Evolutionary conservation across 2,329 filamentous ascomycete genomes (phyloP).

Genomic region (Fusarium papillatum): DNA sequence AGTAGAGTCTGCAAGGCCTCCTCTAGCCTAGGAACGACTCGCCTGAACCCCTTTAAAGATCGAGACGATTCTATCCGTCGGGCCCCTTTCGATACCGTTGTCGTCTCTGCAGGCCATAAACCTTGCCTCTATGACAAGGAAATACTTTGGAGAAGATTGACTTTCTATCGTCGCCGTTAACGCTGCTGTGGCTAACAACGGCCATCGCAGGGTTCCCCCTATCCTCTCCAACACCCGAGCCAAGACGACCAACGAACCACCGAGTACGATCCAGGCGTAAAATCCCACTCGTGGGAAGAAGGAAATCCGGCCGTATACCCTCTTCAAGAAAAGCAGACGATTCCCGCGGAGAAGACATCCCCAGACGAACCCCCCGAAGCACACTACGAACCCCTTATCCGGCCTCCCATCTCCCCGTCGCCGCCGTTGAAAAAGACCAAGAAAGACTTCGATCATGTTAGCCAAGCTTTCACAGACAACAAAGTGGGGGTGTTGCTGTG

Average conservation of each 20-base stretch:
- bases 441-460: not conserved
- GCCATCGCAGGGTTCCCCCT: constrained; percentile 2
- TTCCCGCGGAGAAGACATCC: not conserved
- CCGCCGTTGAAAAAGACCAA: not conserved
- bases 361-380: not conserved
- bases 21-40: not conserved
- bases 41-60: not conserved
- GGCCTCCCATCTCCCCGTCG: not conserved
- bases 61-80: not conserved
- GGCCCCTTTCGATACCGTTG: not conserved
- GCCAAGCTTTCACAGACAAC: not conserved
- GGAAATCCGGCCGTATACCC: not conserved
- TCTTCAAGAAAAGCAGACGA: not conserved
- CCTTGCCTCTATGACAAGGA: not conserved
- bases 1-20: not conserved
- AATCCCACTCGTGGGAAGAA: not conserved
- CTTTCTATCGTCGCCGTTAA: not conserved
- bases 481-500: not conserved
- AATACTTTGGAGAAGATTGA: not conserved
- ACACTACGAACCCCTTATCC: not conserved
- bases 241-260: not conserved
- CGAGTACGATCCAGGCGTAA: not conserved
- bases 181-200: not conserved
- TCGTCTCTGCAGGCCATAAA: not conserved
- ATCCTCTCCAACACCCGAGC: constrained; percentile 20